Evolutionary conservation across 2,329 filamentous ascomycete species (phyloP).

Genomic region (Phialocephala subalpina): DNA sequence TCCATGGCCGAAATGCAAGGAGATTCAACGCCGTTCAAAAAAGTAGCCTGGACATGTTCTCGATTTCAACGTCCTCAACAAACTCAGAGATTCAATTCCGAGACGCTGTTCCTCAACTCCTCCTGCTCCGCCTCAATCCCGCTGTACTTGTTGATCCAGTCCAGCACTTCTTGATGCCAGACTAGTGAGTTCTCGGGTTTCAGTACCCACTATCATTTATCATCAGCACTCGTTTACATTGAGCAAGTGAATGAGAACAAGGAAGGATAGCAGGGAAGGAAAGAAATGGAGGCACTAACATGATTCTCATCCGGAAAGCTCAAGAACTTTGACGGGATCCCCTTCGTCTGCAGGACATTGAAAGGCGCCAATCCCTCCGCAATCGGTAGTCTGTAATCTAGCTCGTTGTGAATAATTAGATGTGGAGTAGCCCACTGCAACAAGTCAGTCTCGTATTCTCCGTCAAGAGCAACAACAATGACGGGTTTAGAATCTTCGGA

Average conservation of each 20-base stretch:
- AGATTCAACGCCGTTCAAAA: no score
- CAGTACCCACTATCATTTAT: constrained; percentile 72
- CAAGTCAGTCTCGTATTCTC: no score
- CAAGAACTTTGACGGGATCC: constrained; percentile 68
- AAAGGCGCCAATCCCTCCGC: constrained; percentile 76
- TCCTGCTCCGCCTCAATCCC: constrained; percentile 49
- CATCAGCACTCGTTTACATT: background rate
- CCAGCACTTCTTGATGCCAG: constrained; percentile 88
- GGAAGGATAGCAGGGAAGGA: no score
- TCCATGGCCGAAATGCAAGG: no score
- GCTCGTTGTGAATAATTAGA: constrained; percentile 87
- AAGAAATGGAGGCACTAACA: constrained; percentile 32
- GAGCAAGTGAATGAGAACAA: background rate
- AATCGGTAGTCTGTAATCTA: constrained; percentile 89
- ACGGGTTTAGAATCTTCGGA: no score
- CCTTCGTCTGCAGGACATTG: constrained; percentile 68
- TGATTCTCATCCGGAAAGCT: constrained; percentile 77
- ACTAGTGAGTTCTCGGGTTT: constrained; percentile 91
- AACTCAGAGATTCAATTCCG: constrained; percentile 19
- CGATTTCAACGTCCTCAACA: background rate
- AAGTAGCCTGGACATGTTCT: no score
- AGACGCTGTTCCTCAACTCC: constrained; percentile 24
- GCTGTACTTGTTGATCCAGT: constrained; percentile 75
- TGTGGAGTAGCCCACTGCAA: constrained; percentile 70
- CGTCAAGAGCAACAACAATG: no score